These are phyloP conservation scores for Thielaviopsis euricoi DNA, from an alignment of 2,329 filamentous ascomycete genomes.

Conservation along the genomic window DNA sequence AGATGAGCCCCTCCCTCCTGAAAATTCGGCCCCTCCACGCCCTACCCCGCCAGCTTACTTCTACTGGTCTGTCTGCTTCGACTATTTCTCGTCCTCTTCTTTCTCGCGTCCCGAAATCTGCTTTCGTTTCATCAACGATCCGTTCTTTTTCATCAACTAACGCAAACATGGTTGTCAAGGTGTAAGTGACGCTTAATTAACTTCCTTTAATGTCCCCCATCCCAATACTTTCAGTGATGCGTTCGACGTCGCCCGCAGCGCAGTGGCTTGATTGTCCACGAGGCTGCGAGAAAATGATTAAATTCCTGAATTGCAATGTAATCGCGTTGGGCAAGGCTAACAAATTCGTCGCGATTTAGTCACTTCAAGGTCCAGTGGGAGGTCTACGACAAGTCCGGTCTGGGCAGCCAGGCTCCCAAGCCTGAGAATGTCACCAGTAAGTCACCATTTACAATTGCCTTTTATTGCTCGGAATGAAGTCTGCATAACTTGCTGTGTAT, in stretches of 20 bases:
- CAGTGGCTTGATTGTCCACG: too few relatives aligned
- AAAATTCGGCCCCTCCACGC: slow-evolving; percentile 23
- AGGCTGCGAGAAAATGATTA: too few relatives aligned
- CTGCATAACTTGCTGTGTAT: too few relatives aligned
- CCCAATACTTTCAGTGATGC: too few relatives aligned
- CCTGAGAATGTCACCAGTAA: slow-evolving; percentile 35
- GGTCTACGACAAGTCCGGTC: slow-evolving; percentile 36
- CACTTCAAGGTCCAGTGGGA: slow-evolving; percentile 62
- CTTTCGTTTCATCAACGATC: slow-evolving; percentile 23
- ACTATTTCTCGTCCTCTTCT: slow-evolving; percentile 23
- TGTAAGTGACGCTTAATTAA: slow-evolving; percentile 33
- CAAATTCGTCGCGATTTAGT: slow-evolving; percentile 21
- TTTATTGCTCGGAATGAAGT: too few relatives aligned
- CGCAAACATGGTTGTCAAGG: slow-evolving; percentile 55
- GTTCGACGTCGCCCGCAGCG: too few relatives aligned
- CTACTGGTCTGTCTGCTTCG: slow-evolving; percentile 19
- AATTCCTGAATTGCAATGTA: too few relatives aligned
- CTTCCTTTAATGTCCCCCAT: too few relatives aligned
- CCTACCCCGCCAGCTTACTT: slow-evolving; percentile 27
- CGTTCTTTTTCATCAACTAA: slow-evolving; percentile 38
- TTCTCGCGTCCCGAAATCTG: slow-evolving; percentile 19
- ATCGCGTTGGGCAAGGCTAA: neutral
- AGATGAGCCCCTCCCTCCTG: slow-evolving; percentile 28
- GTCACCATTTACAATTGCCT: slow-evolving; percentile 15
- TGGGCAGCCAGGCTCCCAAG: slow-evolving; percentile 41